A percentile compares a stretch with the other conserved stretches of the same genome.
These are phyloP conservation scores for Phoma herbarum DNA, from an alignment of 2,329 filamentous ascomycete genomes.

Conservation along the genomic window DNA sequence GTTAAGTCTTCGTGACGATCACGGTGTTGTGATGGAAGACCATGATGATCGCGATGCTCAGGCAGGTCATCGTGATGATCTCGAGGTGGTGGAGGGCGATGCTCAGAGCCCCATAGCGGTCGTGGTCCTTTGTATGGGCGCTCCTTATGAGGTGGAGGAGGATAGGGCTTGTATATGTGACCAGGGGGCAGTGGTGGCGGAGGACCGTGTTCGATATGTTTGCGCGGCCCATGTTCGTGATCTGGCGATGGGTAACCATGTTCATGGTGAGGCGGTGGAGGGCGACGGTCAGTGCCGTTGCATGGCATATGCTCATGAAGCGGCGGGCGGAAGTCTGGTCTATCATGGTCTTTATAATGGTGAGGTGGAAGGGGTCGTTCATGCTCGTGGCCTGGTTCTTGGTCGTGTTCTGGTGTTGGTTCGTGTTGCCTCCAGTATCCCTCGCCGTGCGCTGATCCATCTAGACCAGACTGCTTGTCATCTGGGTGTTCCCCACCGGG, in stretches of 20 bases:
- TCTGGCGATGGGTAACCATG: background rate
- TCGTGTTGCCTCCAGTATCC: background rate
- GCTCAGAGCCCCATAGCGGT: background rate
- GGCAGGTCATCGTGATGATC: background rate
- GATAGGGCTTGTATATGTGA: constrained; percentile 16
- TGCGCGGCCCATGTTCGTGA: constrained; percentile 10
- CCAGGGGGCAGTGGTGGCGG: constrained; percentile 19
- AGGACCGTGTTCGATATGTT: constrained; percentile 9
- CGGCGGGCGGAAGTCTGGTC: background rate
- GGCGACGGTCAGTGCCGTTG: constrained; percentile 1
- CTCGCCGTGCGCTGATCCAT: background rate
- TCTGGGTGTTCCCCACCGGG: background rate
- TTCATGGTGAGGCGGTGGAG: constrained; percentile 1
- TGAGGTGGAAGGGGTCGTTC: background rate
- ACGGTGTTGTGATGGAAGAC: background rate
- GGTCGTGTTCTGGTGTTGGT: background rate
- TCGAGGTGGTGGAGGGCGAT: no score
- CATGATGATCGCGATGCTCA: constrained; percentile 1
- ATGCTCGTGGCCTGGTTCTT: constrained; percentile 3
- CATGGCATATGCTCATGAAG: background rate
- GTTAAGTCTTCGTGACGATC: background rate
- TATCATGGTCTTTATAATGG: background rate
- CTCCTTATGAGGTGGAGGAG: constrained; percentile 20
- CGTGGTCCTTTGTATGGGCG: constrained; percentile 2
- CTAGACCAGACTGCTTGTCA: background rate